Evolutionary conservation across 306 rosid genomes (phyloP), one percentile per base, ranked within the genome.

Genomic region (Leucaena leucocephala): DNA sequence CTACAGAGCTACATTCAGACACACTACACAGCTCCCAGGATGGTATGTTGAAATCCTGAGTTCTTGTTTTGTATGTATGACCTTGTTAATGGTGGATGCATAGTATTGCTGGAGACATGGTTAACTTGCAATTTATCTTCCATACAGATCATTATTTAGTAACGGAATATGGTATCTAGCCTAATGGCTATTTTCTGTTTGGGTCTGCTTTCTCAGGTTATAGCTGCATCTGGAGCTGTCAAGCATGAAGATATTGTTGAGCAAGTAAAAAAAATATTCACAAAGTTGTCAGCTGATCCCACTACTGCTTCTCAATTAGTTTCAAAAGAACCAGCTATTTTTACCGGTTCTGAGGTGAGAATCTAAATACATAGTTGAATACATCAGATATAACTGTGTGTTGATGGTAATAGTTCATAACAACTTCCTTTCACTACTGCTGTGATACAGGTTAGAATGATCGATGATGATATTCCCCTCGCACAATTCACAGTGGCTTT

Each of bases 401-500:
- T 7, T 58, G 4, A 40, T 36, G 50, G 27, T 44, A 45, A 42
- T 62, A 69, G 39, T 42, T 59, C n/a, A 42, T 70, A 21, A 84
- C 16, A 16, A 36, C 50, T 79, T n/a, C 49, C 76, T 50, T 78
- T 33, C 42, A 7, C 40, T 79, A 17, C 55, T 69, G 21, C 54
- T 81, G 62, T 21, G 49, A 36, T 78, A 78, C 90, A 95, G 98
- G 97, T 95, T 79, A 89, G 99, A 76, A 93, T 95, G 78, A 83
- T 95, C 40, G 96, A 95, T 90, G 97, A 84, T 75, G 97, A 91
- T 65, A 75, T 95, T 83, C 97, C 98, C 44, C 77, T 90, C 69
- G 98, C 98, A 27, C 97, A 95, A 89, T 93, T 95, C 71, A 96
- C 96, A 3, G 88, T 96, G 77, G 99, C 99, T 84, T 96, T 93